Evolutionary conservation across 345 rosid genomes (phyloP), one percentile per base, ranked within the genome.

Genomic region (Gossypium herbaceum): DNA sequence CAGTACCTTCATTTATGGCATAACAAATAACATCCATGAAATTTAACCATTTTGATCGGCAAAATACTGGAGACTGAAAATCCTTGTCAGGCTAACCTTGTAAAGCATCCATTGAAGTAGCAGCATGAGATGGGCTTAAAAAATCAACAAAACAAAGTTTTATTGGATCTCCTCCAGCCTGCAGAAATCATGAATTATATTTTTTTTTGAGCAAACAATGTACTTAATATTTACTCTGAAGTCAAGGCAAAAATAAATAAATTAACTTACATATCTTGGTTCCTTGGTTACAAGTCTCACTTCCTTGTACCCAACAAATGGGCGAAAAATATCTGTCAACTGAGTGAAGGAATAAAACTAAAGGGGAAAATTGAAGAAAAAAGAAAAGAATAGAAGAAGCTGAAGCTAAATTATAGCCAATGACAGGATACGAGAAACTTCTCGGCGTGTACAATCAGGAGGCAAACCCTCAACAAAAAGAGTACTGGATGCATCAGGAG

Each of bases 111-210:
- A 86, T 76, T 44, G 91, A 89, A 9, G 87, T 88, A 47, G 92
- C 88, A 25, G 94, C 90, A 82, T 88, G 86, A 12, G 89, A 89
- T 64, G 94, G 91, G 80, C 85, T 86, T 50, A 67, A 65, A 82
- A 90, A 90, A 77, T 90, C 94, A 84, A 90, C 94, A 81, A 90
- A 90, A 78, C 90, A 86, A 51, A 90, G 86, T 47, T 85, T 78
- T 76, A 85, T 59, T 0, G 86, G 88, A 67, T 85, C 88, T 77
- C 87, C 88, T 48, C 85, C 92, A 39, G 85, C 81, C 94, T 90
- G 94, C 88, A 75, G 7, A 29, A 17, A 51, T 24, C 22, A 45
- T 43, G 74, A 73, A 76, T 63, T 25, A 68, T 70, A 5, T 34
- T 29, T 29, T 34, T 34, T 34, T 34, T 34, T 5, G 1, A 34